Conservation (phyloP, 495 filamentous ascomycete species). For the Amniculicola lignicola region DNA sequence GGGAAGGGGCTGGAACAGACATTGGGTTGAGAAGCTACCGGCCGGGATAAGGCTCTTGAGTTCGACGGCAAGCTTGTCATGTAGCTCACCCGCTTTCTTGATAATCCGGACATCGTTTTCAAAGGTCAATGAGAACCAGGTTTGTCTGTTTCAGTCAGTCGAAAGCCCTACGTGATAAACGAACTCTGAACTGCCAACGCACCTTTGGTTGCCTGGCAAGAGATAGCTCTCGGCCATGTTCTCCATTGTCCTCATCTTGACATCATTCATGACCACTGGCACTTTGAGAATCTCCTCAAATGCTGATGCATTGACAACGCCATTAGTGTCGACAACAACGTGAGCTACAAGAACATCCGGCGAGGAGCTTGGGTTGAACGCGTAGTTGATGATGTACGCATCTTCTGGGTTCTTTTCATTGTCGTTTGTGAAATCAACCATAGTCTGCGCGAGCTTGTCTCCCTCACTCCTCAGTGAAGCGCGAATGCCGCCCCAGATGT, state of each 20-base stretch:
- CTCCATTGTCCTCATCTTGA: conserved; percentile 16
- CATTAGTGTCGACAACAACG: conserved; percentile 19
- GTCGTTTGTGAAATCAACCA: conserved; percentile 12
- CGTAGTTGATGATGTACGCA: conserved; percentile 19
- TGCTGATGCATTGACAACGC: conserved; percentile 18
- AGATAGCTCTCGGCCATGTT: conserved; percentile 11
- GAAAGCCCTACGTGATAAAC: not conserved
- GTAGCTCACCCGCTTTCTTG: conserved; percentile 18
- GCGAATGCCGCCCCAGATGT: conserved; percentile 35
- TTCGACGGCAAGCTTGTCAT: conserved; percentile 15
- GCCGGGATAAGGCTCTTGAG: conserved; percentile 5
- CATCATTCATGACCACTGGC: conserved; percentile 15
- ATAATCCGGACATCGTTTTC: conserved; percentile 20
- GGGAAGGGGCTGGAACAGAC: conserved; percentile 23
- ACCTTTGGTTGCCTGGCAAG: conserved; percentile 11
- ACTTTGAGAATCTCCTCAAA: conserved; percentile 16
- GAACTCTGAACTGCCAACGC: not conserved
- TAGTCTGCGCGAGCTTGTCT: conserved; percentile 2
- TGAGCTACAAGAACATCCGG: conserved; percentile 11
- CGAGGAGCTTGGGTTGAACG: conserved; percentile 7
- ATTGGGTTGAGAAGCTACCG: conserved; percentile 12
- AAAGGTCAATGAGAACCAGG: conserved; percentile 15
- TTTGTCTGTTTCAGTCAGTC: not conserved
- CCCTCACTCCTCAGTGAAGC: conserved; percentile 8
- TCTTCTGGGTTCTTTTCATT: conserved; percentile 17